Evolutionary conservation across 768 basidiomycete genomes (phyloP).

Genomic region (Gymnopilus junonius): DNA sequence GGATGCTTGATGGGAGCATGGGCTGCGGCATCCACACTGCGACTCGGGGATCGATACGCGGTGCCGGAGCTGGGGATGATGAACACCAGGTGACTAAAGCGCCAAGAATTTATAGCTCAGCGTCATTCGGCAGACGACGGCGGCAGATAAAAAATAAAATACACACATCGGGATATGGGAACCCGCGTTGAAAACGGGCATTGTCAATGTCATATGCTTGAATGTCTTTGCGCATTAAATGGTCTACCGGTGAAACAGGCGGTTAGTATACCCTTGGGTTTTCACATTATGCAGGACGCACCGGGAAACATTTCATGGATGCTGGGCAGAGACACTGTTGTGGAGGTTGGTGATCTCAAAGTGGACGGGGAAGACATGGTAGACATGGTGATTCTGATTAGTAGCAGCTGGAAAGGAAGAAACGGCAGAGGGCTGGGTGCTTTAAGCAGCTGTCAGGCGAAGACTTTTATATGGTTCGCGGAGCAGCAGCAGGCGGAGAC

Average conservation of each 20-base stretch:
- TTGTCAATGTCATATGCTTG: background rate
- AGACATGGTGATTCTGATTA: background rate
- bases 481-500: background rate
- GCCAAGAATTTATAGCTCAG: background rate
- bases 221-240: slow-evolving; percentile 10
- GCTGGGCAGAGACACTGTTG: slow-evolving; percentile 43
- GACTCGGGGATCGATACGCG: slow-evolving; percentile 1
- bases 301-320: slow-evolving; percentile 63
- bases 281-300: slow-evolving; percentile 19
- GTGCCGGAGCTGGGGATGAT: slow-evolving; percentile 10
- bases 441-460: background rate
- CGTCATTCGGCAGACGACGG: slow-evolving; percentile 2
- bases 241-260: slow-evolving; percentile 5
- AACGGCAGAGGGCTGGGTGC: background rate
- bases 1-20: background rate
- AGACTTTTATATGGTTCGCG: background rate
- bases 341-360: background rate
- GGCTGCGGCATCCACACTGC: slow-evolving; percentile 6
- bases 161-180: slow-evolving; percentile 1
- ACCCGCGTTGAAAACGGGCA: slow-evolving; percentile 2
- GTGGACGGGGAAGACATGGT: background rate
- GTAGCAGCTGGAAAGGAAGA: background rate
- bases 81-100: slow-evolving; percentile 8
- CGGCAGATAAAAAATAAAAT: background rate
- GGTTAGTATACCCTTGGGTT: background rate